These are phyloP conservation scores for Urochloa ruziziensis DNA, from an alignment of 176 grass and related monocot species.

Conservation along the genomic window DNA sequence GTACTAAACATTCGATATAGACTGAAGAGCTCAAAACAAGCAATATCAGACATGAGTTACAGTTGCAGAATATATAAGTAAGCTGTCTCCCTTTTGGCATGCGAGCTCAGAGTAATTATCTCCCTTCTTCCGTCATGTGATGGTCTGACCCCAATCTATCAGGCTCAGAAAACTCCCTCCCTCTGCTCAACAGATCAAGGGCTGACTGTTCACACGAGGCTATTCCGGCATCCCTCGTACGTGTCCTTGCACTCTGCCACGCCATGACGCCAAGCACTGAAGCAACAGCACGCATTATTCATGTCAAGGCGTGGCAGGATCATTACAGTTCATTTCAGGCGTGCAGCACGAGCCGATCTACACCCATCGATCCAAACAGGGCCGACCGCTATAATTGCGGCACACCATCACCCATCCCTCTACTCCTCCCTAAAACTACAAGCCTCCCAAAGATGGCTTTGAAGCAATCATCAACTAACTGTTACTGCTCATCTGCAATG, in stretches of 20 bases:
- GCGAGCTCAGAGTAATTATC: too few relatives aligned
- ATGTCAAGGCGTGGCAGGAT: not conserved
- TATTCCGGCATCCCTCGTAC: not conserved
- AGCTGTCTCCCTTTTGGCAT: too few relatives aligned
- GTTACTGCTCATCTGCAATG: not conserved
- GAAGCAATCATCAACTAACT: not conserved
- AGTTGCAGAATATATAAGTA: too few relatives aligned
- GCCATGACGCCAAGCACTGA: not conserved
- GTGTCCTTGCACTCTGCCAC: not conserved
- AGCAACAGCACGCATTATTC: not conserved
- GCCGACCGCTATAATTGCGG: not conserved
- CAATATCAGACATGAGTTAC: too few relatives aligned
- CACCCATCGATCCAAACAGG: not conserved
- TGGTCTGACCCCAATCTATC: too few relatives aligned
- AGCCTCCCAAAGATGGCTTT: conserved; percentile 2
- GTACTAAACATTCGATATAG: too few relatives aligned
- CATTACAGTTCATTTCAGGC: not conserved
- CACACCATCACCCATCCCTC: not conserved
- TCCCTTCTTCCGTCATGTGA: too few relatives aligned
- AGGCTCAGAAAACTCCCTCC: too few relatives aligned
- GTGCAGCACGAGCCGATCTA: not conserved
- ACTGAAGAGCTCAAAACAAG: too few relatives aligned
- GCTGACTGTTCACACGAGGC: too few relatives aligned
- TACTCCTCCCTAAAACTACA: not conserved
- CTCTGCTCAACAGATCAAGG: too few relatives aligned